Evolutionary conservation across 2,329 filamentous ascomycete species (phyloP), one percentile per base, ranked within the genome.

Genomic region (Teratosphaeria destructans): DNA sequence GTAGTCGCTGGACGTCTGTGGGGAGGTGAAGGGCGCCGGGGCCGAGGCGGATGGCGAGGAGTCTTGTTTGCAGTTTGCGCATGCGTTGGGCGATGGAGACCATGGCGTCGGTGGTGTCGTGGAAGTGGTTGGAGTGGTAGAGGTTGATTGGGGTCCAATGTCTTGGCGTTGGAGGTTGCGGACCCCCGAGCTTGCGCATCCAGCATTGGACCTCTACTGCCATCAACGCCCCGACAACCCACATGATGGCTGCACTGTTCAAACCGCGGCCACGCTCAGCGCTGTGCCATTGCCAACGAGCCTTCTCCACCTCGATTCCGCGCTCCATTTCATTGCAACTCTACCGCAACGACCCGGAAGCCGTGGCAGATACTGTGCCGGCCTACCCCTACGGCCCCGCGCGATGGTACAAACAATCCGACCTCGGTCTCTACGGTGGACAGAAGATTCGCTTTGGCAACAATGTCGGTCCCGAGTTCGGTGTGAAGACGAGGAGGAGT

Each of bases 1-100:
- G 85, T 77, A 94, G 86, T 71, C 84, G 81, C 54, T 86, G 85
- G 58, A 95, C 83, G 70, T 90, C 84, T 34, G 85, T 80, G 0
- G 93, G 90, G 27, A 99, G 80, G 65, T 90, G 78, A 23, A 89
- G 87, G 52, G 94, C 91, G 59, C 93, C 94, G 34, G 89, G 86
- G 61, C 93, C 94, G 72, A 88, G 80, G 72, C 87, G 85, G 74
- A 97, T 79, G 70, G 81, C 78, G 64, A 94, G 81, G 57, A 95
- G 78, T 88, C 94, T 72, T 61, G 82, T 79, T 74, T 84, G 85
- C 72, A 95, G 78, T 75, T 84, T 85, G 73, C 86, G 85, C 82
- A 90, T 85, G 68, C 90, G 86, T 76, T 85, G 84, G 70, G 82
- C 72, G 76, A 88, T 74, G 65, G 78, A 77, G 57, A 80, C 78